Base-by-base conservation (phyloP, 2,329 filamentous ascomycete species). In the Macrophomina phaseolina region DNA sequence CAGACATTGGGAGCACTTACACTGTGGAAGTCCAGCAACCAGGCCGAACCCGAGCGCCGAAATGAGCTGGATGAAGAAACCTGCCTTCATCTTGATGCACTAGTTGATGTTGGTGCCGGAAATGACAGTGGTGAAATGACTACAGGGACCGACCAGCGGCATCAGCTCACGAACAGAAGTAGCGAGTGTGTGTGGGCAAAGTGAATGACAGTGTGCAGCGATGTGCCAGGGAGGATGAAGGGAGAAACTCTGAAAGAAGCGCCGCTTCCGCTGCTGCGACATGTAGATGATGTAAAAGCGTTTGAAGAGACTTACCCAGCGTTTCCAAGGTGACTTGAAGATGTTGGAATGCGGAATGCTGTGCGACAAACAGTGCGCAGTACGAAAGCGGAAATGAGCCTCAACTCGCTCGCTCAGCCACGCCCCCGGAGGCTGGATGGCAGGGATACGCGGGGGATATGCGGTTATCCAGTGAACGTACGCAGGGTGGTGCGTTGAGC, bases 101-200 rank as follows among this genome's bases (percentile, higher is more conserved):
- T 5, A 62, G n/a, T 16, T 18, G 48, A 18, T 61, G 49, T 28
- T 16, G 34, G 42, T 56, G 63, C 30, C 49, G 42, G 9, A 11
- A 48, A 38, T 38, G 28, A 55, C 48, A 30, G 3, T 16, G 32
- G n/a, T 52, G 49, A 34, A 49, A 63, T 36, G 16, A 55, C 65
- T 63, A 38, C 14, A 30, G 12, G 28, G 11, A 56, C 65, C 65
- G 65, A n/a, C 65, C 65, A 67, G 65, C 65, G 65, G 65, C 65
- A 49, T 67, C 48, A 67, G 65, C 30, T 14, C 12, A 16, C 18
- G 49, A 55, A 64, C 16, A 11, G 38, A 65, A 56, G 14, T 28
- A 56, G 28, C 28, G 49, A 56, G 49, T 16, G 51, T 42, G 48
- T 7, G 9, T 23, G 8, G 38, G n/a, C 23, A 4, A 11, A 56